Evolutionary conservation across 441 rosid species (phyloP), one percentile per base, ranked within the genome.

Genomic region (Daphne laureola): DNA sequence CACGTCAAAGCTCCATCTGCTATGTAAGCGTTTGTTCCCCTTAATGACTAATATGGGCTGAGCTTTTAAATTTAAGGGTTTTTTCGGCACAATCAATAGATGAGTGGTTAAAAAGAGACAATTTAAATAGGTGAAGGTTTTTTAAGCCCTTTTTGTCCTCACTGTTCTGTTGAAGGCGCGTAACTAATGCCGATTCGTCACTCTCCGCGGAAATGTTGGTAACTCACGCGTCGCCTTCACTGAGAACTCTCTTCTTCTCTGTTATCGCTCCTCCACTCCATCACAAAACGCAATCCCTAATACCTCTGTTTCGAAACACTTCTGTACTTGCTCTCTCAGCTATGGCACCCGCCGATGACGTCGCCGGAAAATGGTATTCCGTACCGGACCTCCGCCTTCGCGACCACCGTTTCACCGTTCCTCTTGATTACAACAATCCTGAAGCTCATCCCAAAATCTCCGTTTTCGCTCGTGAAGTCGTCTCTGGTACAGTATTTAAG

Each of bases 361-460:
- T 71, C 3, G 63, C 72, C 6, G 93, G 84, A 4, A 54, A 59
- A 4, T 90, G 96, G 96, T 83, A 65, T 56, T 80, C 98, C 0
- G 89, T 78, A 15, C 96, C 95, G 31, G 93, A 82, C 64, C 93
- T 87, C 57, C 86, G 87, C 18, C 82, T 91, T 27, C 95, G 93
- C 8, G 79, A 87, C 61, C 98, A 87, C 57, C 83, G 77, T 23
- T 86, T 91, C 75, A 36, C 67, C 47, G 89, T 83, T 12, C 98
- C 96, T 59, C 80, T 90, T 40, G 90, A 87, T 71, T 80, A 91
- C 64, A 70, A 87, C 18, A 49, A 62, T 59, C 62, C 53, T 26
- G 55, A 48, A 43, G 53, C 46, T 56, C 77, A 78, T 49, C 74
- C 78, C 25, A 81, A 64, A 70, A 81, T 89, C 59, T 67, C 92